Evolutionary conservation across 1,284 basidiomycete species (phyloP).

Genomic region (Thelephora terrestris): DNA sequence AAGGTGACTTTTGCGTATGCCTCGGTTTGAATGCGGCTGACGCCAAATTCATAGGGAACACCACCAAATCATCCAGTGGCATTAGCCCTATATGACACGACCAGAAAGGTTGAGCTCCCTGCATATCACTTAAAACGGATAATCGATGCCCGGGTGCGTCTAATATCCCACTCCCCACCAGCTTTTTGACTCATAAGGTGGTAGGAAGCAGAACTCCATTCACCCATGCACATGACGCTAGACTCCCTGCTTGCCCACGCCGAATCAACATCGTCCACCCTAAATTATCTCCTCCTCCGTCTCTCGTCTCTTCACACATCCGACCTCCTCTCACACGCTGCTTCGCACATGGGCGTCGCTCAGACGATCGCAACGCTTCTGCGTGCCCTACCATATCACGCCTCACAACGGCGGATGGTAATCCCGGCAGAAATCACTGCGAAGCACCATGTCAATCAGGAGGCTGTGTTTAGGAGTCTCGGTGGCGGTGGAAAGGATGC

Average conservation of each 20-base stretch:
- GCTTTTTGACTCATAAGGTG: conserved; percentile 6
- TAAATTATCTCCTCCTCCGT: conserved; percentile 73
- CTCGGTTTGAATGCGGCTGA: conserved; percentile 6
- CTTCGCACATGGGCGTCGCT: conserved; percentile 68
- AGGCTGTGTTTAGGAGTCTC: conserved; percentile 63
- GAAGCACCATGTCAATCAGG: conserved; percentile 73
- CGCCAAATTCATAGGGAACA: conserved; percentile 40
- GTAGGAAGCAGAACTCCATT: conserved; percentile 68
- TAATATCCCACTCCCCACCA: conserved; percentile 1
- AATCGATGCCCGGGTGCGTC: conserved; percentile 74
- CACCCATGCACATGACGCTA: conserved; percentile 58
- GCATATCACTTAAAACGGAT: conserved; percentile 78
- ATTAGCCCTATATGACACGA: conserved; percentile 59
- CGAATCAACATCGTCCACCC: conserved; percentile 70
- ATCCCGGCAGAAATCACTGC: conserved; percentile 82
- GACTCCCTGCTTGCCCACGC: conserved; percentile 65
- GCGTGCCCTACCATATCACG: conserved; percentile 70
- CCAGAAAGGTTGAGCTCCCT: conserved; percentile 39
- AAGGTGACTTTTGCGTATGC: conserved; percentile 38
- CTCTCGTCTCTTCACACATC: conserved; percentile 58
- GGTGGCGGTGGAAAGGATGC: conserved; percentile 44
- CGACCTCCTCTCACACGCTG: conserved; percentile 61
- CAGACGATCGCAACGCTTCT: conserved; percentile 67
- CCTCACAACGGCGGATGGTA: conserved; percentile 62
- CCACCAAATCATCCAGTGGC: conserved; percentile 80